phyloP scores from a whole-genome alignment of 2,329 filamentous ascomycete genomes.

The Verticillium klebahnii region DNA sequence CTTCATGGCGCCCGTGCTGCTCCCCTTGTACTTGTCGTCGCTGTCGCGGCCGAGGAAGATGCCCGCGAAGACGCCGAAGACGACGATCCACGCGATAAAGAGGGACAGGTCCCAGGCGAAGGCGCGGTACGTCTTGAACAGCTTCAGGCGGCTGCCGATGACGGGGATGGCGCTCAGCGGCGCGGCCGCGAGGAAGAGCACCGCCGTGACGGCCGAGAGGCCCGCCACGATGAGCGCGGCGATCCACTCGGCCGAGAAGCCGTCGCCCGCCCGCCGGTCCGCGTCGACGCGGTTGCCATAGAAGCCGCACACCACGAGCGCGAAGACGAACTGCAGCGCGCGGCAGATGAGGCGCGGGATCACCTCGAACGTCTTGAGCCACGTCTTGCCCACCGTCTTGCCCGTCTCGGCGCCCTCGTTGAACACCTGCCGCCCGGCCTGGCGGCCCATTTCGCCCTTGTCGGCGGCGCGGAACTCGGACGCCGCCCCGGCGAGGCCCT shows the following conservation, averaged over 20 bases:
- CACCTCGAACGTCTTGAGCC: slow-evolving; percentile 40
- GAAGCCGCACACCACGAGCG: slow-evolving; percentile 62
- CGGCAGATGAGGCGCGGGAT: slow-evolving; percentile 51
- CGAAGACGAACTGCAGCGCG: slow-evolving; percentile 65
- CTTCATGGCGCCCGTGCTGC: slow-evolving; percentile 53
- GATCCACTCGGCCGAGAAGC: slow-evolving; percentile 53
- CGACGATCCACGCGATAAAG: slow-evolving; percentile 53
- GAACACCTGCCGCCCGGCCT: slow-evolving; percentile 26
- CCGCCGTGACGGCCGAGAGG: slow-evolving; percentile 46
- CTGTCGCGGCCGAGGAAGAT: slow-evolving; percentile 61
- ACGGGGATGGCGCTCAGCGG: slow-evolving; percentile 28
- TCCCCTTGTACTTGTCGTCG: slow-evolving; percentile 43
- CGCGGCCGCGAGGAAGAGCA: slow-evolving; percentile 34
- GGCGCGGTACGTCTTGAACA: slow-evolving; percentile 35
- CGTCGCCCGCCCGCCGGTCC: slow-evolving; percentile 26
- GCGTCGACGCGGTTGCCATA: slow-evolving; percentile 59
- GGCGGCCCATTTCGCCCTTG: slow-evolving; percentile 26
- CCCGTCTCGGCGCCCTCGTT: slow-evolving; percentile 28
- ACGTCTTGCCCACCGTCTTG: slow-evolving; percentile 38
- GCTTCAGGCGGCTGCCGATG: slow-evolving; percentile 25
- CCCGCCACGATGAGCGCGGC: slow-evolving; percentile 59
- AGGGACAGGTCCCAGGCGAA: slow-evolving; percentile 40
- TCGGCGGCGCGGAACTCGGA: slow-evolving; percentile 24
- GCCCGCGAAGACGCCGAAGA: slow-evolving; percentile 68
- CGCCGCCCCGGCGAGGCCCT: slow-evolving; percentile 20